Base-by-base conservation (phyloP, 2,329 filamentous ascomycete genomes). In the Aspergillus carbonarius region DNA sequence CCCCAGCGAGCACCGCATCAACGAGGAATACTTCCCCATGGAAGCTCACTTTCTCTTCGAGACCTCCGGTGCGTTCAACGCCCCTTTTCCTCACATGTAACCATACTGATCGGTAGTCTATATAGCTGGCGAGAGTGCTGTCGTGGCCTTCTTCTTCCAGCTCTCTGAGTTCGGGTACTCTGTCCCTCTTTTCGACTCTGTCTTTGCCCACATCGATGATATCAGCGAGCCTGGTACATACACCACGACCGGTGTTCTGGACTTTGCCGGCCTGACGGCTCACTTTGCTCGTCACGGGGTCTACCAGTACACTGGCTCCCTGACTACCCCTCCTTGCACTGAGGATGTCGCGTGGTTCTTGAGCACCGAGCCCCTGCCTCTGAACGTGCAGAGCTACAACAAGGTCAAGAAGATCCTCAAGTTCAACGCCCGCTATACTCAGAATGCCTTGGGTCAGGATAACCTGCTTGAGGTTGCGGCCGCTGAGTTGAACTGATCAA, bases 301-400 rank as follows among this genome's bases (percentile, higher is more conserved):
- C 55, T 80, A 78, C 65, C 77, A 78, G 58, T 88, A 88, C 75
- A 70, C 72, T 12, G 85, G 85, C 18, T 86, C 83, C 17, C 76
- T 88, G 48, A 88, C 85, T 40, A 87, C 85, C 0, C 85, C 86
- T 18, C 85, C 85, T 4, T 88, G 85, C 73, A 77, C 77, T 15
- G 84, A 87, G 70, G 81, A 80, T 25, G 74, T 88, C 35, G 37
- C 47, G 4, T 67, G 65, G 67, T 65, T 55, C 30, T 37, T 86
- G 42, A 80, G 80, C 62, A 74, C 77, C 60, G 64, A 81, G 57
- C 78, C 80, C 37, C 68, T 86, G 3, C 69, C 72, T 35, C 72
- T 87, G 61, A 74, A 78, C 63, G 76, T 82, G 15, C 70, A 70
- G 4, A 83, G 80, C 15, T 87, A 74, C 69, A 78, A 81, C 63